Base-by-base conservation (phyloP, 2,329 filamentous ascomycete genomes). In the Knufia petricola region DNA sequence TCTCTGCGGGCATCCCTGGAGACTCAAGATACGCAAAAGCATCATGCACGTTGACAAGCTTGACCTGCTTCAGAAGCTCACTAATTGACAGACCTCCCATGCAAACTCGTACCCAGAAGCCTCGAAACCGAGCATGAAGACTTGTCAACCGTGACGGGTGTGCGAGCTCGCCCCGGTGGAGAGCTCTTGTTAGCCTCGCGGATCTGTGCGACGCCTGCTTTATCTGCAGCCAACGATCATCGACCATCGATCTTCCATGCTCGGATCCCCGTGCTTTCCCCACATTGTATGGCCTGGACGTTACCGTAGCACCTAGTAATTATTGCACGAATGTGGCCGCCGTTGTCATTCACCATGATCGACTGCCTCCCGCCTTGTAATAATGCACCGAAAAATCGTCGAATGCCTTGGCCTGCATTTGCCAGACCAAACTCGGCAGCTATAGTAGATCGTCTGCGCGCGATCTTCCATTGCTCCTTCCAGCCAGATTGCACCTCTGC, bases 191-290 rank as follows among this genome's bases (percentile, higher is more conserved):
- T 36, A 36, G 32, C 7, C 32, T 36, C 9, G 32, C 32, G 32
- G 32, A 36, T 36, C 32, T 36, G 32, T 36, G 32, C 32, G 32
- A 36, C 32, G 32, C 32, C 26, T 36, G 32, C 15, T 36, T 36
- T 36, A 36, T 36, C 32, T 36, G 32, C 32, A 36, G 15, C 32
- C 32, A 36, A 36, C 32, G 32, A 36, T 36, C 32, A 17, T 36
- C 32, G 10, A n/a, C 15, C 32, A 36, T n/a, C 9, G 9, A 4
- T 4, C 32, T 17, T 36, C 32, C 32, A 36, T n/a, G 4, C 4
- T n/a, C 4, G 17, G 19, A 40, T 42, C 39, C 39, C 15, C 3
- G 39, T 42, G 4, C 19, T 7, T 42, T 42, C 39, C 21, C 39
- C 39, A 42, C 39, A 42, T 26, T 13, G 13, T 26, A 42, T 21